Evolutionary conservation across 192 early-diverging fungal species (phyloP), one percentile per base, ranked within the genome.

Genomic region (Umbelopsis sp.): DNA sequence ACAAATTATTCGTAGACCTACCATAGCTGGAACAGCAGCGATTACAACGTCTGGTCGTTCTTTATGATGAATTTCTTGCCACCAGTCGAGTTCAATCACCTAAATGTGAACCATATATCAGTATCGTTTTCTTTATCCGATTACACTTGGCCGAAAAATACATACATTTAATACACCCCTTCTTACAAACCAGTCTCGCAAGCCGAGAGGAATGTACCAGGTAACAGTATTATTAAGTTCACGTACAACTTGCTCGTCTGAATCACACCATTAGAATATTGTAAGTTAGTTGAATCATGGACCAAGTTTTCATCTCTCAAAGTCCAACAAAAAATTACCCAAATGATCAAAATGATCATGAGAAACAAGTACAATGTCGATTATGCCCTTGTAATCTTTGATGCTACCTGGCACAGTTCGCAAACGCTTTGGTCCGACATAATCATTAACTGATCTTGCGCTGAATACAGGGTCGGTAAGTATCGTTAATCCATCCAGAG

Each of bases 281-380:
- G 12, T 43, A 36, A 49, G 68, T 21, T 45, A 41, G n/a, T n/a
- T n/a, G n/a, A n/a, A n/a, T n/a, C n/a, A n/a, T n/a, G n/a, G n/a
- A n/a, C n/a, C n/a, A n/a, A n/a, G n/a, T n/a, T n/a, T n/a, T n/a
- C n/a, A n/a, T n/a, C n/a, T n/a, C n/a, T n/a, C n/a, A n/a, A n/a
- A n/a, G n/a, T n/a, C n/a, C 12, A 44, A 9, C 5, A 44, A 9
- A 12, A 44, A 44, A 5, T 56, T 73, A 77, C 76, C 76, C 25
- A 77, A 53, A 53, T 87, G 86, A 62, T 87, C 86, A 66, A 82
- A 85, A 54, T 87, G 86, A 66, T 86, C 77, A 68, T 87, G 86
- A 3, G 84, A 86, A 54, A 87, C 78, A 0, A 87, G 59, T 7
- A 87, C 84, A 65, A 87, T 83, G 70, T 87, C 86, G 10, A 87